Percentiles rank a stretch among this genome's conserved stretches.
Evolutionary conservation across 371 early-diverging fungal genomes (phyloP).

Genomic region (Syncephalis plumigaleata): DNA sequence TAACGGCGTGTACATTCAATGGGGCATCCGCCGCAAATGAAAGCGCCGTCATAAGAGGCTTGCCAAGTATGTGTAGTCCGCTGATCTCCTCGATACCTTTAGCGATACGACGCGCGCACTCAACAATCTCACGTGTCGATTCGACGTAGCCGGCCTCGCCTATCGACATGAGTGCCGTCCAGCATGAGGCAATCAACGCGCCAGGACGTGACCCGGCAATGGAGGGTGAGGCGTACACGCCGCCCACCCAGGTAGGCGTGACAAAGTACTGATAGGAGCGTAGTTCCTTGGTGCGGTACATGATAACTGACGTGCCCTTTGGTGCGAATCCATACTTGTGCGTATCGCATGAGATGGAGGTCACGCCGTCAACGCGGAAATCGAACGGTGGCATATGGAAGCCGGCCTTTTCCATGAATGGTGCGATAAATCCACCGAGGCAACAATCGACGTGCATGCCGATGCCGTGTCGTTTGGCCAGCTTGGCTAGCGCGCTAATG

Average conservation of each 20-base stretch:
- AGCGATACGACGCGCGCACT: slow-evolving; percentile 50
- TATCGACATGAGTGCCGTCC: slow-evolving; percentile 80
- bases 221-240: slow-evolving; percentile 89
- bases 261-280: slow-evolving; percentile 86
- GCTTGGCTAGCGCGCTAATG: slow-evolving; percentile 53
- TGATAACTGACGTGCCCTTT: slow-evolving; percentile 90
- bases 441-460: slow-evolving; percentile 93
- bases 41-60: slow-evolving; percentile 72
- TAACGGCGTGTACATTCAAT: slow-evolving; percentile 68
- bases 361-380: slow-evolving; percentile 85
- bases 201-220: slow-evolving; percentile 87
- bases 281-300: slow-evolving; percentile 62
- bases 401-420: slow-evolving; percentile 84
- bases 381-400: slow-evolving; percentile 68
- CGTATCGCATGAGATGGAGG: slow-evolving; percentile 89
- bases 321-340: slow-evolving; percentile 97
- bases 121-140: slow-evolving; percentile 62
- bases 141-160: slow-evolving; percentile 78
- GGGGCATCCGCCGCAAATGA: slow-evolving; percentile 56
- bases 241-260: slow-evolving; percentile 84
- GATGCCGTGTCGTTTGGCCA: slow-evolving; percentile 70
- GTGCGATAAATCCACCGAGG: slow-evolving; percentile 90
- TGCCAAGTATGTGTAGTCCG: slow-evolving; percentile 64
- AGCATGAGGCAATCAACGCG: slow-evolving; percentile 89
- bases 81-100: slow-evolving; percentile 29